Evolutionary conservation across 768 basidiomycete species (phyloP), one percentile per base, ranked within the genome.

Genomic region (Leucocoprinus leucothites): DNA sequence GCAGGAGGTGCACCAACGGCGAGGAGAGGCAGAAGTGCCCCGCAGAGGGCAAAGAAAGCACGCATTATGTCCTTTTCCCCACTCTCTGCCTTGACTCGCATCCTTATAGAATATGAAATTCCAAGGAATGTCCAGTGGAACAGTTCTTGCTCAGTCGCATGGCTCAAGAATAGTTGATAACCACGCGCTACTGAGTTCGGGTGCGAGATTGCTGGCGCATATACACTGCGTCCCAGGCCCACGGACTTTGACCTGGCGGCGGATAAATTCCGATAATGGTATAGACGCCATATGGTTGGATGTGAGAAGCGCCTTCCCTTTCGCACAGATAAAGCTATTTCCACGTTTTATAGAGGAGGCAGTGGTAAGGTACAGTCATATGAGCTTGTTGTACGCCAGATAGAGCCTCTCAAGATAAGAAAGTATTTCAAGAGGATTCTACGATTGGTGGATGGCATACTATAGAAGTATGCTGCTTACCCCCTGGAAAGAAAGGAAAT

Each of bases 1-100:
- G 68, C 57, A 11, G 67, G 55, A 43, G 70, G 64, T 4, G 69
- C 58, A n/a, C 60, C 63, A 34, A 60, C 59, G 24, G 43, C 60
- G 49, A 53, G 51, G 51, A 53, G 34, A 26, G 51, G 51, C 43
- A 53, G 44, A 46, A 53, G n/a, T 24, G 43, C 51, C 43, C 19
- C 51, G 24, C 42, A 53, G 42, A 53, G 42, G 9, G 51, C 41
- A 22, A 53, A 19, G 42, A 53, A 44, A 21, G 22, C 11, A 31
- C 35, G 51, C 51, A 53, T 53, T 19, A 19, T 16, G n/a, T 13
- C 43, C 21, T 36, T 25, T 21, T n/a, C 22, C 9, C 19, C 22
- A 28, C 31, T 6, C 7, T 18, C 18, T 14, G 31, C 11, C 31
- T 22, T 43, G 24, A 24, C 42, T 16, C 16, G 9, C 28, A 34